Conservation (phyloP, 208 protist species). For the Leishmania guyanensis region DNA sequence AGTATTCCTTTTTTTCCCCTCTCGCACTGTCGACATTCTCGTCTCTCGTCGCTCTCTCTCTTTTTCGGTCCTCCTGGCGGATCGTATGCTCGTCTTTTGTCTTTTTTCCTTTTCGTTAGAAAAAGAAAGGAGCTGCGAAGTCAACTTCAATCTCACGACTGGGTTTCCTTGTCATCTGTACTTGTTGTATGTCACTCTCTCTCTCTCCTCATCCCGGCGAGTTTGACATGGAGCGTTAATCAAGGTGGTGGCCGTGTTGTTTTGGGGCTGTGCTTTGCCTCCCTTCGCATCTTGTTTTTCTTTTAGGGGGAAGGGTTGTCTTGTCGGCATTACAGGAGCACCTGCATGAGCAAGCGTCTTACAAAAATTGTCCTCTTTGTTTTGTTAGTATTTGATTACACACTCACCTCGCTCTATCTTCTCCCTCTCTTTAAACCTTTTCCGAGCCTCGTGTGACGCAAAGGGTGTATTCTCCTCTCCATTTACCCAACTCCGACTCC, state of each 20-base stretch:
- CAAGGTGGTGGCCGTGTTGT: not conserved
- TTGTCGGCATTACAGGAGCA: not conserved
- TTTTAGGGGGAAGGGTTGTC: not conserved
- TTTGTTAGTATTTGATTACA: not conserved
- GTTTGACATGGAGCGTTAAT: not conserved
- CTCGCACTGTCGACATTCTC: not conserved
- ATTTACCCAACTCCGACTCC: not conserved
- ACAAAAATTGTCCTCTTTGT: not conserved
- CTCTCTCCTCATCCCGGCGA: not conserved
- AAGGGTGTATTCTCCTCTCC: no score
- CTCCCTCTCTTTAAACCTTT: not conserved
- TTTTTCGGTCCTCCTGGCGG: not conserved
- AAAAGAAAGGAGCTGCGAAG: not conserved
- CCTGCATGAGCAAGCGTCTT: not conserved
- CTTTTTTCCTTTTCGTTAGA: not conserved
- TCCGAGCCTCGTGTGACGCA: not conserved
- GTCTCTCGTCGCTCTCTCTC: no score
- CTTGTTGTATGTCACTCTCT: not conserved
- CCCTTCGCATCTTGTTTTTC: not conserved
- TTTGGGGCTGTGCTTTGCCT: not conserved
- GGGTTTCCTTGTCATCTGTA: not conserved
- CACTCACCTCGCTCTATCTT: not conserved
- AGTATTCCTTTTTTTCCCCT: not conserved
- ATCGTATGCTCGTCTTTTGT: not conserved
- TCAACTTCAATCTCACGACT: not conserved